phyloP scores from a whole-genome alignment of 345 rosid species.

The Cardamine chenopodiifolia region DNA sequence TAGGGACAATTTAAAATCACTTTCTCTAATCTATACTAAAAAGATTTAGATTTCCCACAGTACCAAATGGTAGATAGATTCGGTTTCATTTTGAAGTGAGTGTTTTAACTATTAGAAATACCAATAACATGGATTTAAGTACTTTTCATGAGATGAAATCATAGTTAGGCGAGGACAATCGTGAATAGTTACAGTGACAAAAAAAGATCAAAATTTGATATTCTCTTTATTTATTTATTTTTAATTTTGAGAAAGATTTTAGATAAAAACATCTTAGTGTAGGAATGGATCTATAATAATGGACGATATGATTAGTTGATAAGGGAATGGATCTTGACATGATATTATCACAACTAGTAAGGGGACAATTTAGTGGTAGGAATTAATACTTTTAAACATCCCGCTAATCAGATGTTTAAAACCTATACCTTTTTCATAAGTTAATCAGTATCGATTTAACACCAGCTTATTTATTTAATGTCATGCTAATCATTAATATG shows the following conservation, averaged over 20 bases:
- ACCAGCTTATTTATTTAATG: constrained; percentile 2
- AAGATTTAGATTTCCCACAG: constrained; percentile 1
- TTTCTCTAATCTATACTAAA: neutral
- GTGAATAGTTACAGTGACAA: too few relatives aligned
- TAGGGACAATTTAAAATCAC: constrained; percentile 12
- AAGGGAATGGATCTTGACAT: neutral
- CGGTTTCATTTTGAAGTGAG: too few relatives aligned
- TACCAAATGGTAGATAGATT: constrained; percentile 21
- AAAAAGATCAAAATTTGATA: too few relatives aligned
- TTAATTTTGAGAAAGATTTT: too few relatives aligned
- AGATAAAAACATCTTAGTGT: too few relatives aligned
- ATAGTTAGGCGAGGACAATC: too few relatives aligned
- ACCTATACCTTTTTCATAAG: neutral
- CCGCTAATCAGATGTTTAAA: constrained; percentile 11
- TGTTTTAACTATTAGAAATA: too few relatives aligned
- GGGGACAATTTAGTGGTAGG: constrained; percentile 11
- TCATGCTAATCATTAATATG: constrained; percentile 20
- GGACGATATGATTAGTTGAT: too few relatives aligned
- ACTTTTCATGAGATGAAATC: too few relatives aligned
- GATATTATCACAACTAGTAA: neutral
- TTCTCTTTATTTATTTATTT: too few relatives aligned
- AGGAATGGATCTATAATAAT: too few relatives aligned
- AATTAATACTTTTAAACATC: constrained; percentile 18
- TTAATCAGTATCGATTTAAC: neutral
- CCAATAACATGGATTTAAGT: too few relatives aligned